A percentile compares a stretch with the other conserved stretches of the same genome.
Conservation (phyloP, 2,329 filamentous ascomycete species). For the Dactylellina parvicollis region DNA sequence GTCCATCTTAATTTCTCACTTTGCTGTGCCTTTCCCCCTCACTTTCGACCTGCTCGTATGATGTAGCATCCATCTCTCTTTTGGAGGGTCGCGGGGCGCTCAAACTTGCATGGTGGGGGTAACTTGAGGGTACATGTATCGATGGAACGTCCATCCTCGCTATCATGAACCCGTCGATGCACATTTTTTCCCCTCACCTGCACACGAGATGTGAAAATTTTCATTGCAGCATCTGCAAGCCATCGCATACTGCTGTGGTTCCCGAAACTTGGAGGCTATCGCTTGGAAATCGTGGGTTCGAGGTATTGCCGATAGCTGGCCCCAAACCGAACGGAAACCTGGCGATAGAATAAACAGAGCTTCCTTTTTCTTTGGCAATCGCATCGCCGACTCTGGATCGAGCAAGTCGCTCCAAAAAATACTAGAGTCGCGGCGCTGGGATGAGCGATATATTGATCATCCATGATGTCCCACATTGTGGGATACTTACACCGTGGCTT, state of each 20-base stretch:
- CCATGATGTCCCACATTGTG: slow-evolving; percentile 11
- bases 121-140: slow-evolving; percentile 6
- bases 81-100: slow-evolving; percentile 36
- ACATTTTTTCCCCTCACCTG: slow-evolving; percentile 34
- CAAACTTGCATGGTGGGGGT: slow-evolving; percentile 40
- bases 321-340: slow-evolving; percentile 14
- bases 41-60: neutral
- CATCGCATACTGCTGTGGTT: slow-evolving; percentile 31
- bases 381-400: slow-evolving; percentile 42
- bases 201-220: slow-evolving; percentile 35
- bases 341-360: slow-evolving; percentile 4
- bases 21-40: neutral
- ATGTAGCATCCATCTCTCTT: slow-evolving; percentile 1
- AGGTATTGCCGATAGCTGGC: too few relatives aligned
- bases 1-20: neutral
- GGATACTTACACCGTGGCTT: slow-evolving; percentile 28
- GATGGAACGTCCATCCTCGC: neutral
- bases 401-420: slow-evolving; percentile 34
- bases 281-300: slow-evolving; percentile 4
- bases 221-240: slow-evolving; percentile 26
- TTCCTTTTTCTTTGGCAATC: slow-evolving; percentile 30
- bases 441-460: slow-evolving; percentile 45
- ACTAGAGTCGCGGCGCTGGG: slow-evolving; percentile 26
- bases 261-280: neutral
- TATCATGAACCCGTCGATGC: slow-evolving; percentile 22